Evolutionary conservation across 2,329 filamentous ascomycete species (phyloP), one percentile per base, ranked within the genome.

Genomic region (Venturia aucupariae): DNA sequence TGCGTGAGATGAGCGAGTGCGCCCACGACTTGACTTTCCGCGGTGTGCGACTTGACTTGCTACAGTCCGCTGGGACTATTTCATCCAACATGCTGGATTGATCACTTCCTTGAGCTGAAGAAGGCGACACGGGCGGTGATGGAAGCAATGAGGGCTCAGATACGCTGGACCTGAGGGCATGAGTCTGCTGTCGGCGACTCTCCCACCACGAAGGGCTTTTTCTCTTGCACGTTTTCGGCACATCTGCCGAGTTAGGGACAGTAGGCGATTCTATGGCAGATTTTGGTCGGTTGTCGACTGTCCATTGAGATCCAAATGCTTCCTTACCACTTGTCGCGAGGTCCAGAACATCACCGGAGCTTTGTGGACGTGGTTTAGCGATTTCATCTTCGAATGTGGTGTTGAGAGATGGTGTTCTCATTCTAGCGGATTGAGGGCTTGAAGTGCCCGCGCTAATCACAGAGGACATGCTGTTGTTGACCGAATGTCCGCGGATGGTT

Each of bases 381-480:
- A 65, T 69, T 48, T 78, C 77, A 61, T 77, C 72, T 66, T 77
- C 77, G 42, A 76, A 71, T 44, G 75, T 78, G 24, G 72, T 74
- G 67, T 72, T 76, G 39, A 78, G 71, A 42, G 73, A 72, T 7
- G 73, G 73, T 17, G 68, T 74, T 67, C 73, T 27, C 38, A 55
- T 76, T 75, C 75, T 75, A 76, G 75, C 69, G 19, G 77, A 74
- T 11, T 75, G 73, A 27, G 79, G 78, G 67, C 76, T 79, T 22
- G 77, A 74, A 13, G 80, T 81, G 15, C 81, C 82, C 13, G 81
- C 73, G 61, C 89, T 90, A 4, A 90, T 79, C 51, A 93, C 80
- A 0, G 90, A 95, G 4, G 89, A 92, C 59, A 94, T 86, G 74
- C 90, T 95, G 65, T 88, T 89, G 32, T 89, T 89, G 41, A 90